Base-by-base conservation (phyloP, 139 green algal species). In the Tetradesmus lagerheimii region DNA sequence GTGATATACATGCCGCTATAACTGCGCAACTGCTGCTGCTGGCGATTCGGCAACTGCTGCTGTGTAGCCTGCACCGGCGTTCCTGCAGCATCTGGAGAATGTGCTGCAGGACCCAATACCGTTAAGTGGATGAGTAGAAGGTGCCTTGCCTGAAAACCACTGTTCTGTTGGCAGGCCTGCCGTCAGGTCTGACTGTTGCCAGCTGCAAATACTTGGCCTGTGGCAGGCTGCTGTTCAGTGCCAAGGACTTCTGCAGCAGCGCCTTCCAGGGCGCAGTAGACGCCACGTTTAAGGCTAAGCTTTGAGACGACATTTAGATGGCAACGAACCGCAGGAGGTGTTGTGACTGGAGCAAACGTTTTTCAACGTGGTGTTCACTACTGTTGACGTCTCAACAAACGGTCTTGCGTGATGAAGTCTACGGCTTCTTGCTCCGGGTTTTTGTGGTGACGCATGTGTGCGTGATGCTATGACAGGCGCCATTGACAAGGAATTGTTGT, bases 121-220 rank as follows among this genome's bases (percentile, higher is more conserved):
- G 18, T 11, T 14, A 62, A 2, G 20, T 14, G 47, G 1, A 62
- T 62, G 4, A 23, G 47, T 11, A 1, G 4, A 62, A n/a, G n/a
- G n/a, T 18, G 8, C 1, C 88, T 1, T 39, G 92, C 93, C 93
- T 92, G 85, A 95, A 96, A 12, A 98, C 96, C 4, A 98, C 92
- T 5, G 96, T 98, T 14, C 96, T 86, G 89, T 96, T 96, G 12
- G 95, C 91, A 3, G 96, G 96, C 12, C 90, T 87, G n/a, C 94
- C 95, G 90, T 97, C 91, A 12, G 85, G 90, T 6, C 94, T 80
- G 20, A 97, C 89, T 0, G 96, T 98, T 1, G 96, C 96, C 23
- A 98, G 79, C 86, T 98, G 96, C 25, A 97, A 89, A 78, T 97
- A 98, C 31, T 85, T 80, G 45, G 89, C 34, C 27, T 87, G 78